Evolutionary conservation across 129 eudicot species (phyloP), one percentile per base, ranked within the genome.

Genomic region (Gnaphalium uliginosum): DNA sequence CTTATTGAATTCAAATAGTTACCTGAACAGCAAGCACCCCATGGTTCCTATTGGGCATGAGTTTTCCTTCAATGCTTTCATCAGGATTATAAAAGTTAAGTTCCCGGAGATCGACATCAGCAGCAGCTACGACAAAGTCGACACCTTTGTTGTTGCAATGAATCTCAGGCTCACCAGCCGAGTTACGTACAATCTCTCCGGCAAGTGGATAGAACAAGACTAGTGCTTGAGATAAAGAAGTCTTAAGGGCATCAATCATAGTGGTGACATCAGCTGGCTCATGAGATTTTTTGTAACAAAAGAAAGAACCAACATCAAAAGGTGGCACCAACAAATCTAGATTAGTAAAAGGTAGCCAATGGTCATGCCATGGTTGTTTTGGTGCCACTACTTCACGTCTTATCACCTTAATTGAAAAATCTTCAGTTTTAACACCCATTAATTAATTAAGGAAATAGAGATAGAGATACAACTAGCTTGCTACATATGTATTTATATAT

Each of bases 11-110:
- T 46, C 17, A 46, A 46, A 46, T 46, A 9, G 53, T 13, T 68
- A 85, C 89, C 91, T 87, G 88, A 54, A 87, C 69, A 27, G 88
- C 79, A 27, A 87, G 85, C 68, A 87, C 81, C 27, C 91, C 85
- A 6, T 37, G 78, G 69, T 73, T 74, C 75, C 82, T 84, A 35
- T 33, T 43, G 21, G 89, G 88, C 71, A 87, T 83, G 10, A 87
- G 82, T 61, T 84, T 84, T 19, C 87, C 88, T 2, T 82, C 85
- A 10, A 87, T 65, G 24, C 83, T 66, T 23, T 71, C 78, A 58
- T 87, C 81, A 9, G 91, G 88, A 64, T 82, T 77, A 61, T 87
- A 68, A 65, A 87, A 57, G 73, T 87, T 69, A 32, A 87, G 76
- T 1, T 87, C 83, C 68, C 60, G 68, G n/a, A 84, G 72, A 50